These are phyloP conservation scores for Zasmidium angulare DNA, from an alignment of 2,329 filamentous ascomycete genomes.

Conservation along the genomic window DNA sequence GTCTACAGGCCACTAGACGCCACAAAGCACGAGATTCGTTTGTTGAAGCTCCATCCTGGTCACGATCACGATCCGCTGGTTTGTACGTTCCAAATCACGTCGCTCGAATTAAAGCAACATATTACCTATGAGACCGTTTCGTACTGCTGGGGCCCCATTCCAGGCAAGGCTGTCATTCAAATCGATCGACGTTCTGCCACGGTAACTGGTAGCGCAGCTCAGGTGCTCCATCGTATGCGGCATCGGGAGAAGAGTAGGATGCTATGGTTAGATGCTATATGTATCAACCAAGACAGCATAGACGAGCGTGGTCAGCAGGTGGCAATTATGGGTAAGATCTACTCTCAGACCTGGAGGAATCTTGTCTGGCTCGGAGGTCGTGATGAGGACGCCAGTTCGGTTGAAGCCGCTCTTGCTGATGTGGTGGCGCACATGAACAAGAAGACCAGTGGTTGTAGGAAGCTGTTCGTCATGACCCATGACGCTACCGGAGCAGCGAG, in stretches of 20 bases:
- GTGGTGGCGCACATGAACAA: background rate
- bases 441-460: background rate
- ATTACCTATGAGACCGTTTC: constrained; percentile 12
- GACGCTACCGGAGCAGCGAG: background rate
- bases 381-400: background rate
- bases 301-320: constrained; percentile 16
- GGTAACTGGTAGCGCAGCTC: constrained; percentile 1
- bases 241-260: background rate
- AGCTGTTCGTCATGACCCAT: background rate
- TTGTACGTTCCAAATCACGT: background rate
- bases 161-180: background rate
- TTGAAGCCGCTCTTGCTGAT: background rate
- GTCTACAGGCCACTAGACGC: background rate
- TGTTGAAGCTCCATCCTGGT: background rate
- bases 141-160: constrained; percentile 9
- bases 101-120: background rate
- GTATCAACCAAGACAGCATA: constrained; percentile 16
- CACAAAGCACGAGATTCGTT: background rate
- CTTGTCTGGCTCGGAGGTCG: constrained; percentile 12
- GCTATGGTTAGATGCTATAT: constrained; percentile 20
- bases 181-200: background rate
- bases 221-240: constrained; percentile 5
- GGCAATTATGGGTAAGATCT: constrained; percentile 16
- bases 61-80: background rate
- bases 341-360: constrained; percentile 1